A percentile compares a stretch with the other conserved stretches of the same genome.
Conservation (phyloP, 495 filamentous ascomycete genomes). For the Penicillium crystallinum region DNA sequence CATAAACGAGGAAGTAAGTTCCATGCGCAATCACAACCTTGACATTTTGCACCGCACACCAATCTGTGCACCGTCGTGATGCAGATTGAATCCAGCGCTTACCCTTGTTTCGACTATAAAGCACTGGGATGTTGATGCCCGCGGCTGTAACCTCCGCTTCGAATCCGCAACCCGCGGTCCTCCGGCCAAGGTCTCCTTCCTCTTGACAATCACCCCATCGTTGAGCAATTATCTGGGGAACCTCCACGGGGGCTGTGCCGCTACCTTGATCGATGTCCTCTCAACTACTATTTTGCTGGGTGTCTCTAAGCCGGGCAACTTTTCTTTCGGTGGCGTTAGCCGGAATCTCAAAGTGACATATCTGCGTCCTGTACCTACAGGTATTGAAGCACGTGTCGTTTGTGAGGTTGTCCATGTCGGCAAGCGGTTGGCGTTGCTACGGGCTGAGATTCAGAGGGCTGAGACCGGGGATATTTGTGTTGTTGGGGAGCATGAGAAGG, state of each 20-base stretch:
- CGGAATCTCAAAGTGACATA: conserved; percentile 65
- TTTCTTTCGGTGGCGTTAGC: conserved; percentile 58
- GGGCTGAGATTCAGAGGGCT: conserved; percentile 35
- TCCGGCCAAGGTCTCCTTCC: conserved; percentile 31
- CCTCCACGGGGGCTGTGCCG: conserved; percentile 66
- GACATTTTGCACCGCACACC: neutral
- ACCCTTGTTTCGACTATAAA: conserved; percentile 6
- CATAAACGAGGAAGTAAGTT: conserved; percentile 18
- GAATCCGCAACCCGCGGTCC: conserved; percentile 37
- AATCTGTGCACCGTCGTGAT: neutral
- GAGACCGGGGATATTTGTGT: conserved; percentile 51
- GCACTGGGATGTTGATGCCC: conserved; percentile 34
- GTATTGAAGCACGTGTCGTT: conserved; percentile 47
- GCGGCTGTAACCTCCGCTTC: conserved; percentile 33
- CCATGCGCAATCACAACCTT: neutral
- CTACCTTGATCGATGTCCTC: conserved; percentile 63
- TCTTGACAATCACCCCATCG: conserved; percentile 45
- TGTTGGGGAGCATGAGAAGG: conserved; percentile 66
- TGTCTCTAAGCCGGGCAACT: conserved; percentile 55
- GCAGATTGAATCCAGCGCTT: neutral
- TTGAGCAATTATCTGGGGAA: conserved; percentile 56
- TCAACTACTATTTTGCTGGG: conserved; percentile 56
- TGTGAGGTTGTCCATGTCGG: conserved; percentile 62
- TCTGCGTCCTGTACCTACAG: conserved; percentile 53
- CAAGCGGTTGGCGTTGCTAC: conserved; percentile 45